Base-by-base conservation (phyloP, 2,329 filamentous ascomycete species). In the Myriosclerotinia curreyana region DNA sequence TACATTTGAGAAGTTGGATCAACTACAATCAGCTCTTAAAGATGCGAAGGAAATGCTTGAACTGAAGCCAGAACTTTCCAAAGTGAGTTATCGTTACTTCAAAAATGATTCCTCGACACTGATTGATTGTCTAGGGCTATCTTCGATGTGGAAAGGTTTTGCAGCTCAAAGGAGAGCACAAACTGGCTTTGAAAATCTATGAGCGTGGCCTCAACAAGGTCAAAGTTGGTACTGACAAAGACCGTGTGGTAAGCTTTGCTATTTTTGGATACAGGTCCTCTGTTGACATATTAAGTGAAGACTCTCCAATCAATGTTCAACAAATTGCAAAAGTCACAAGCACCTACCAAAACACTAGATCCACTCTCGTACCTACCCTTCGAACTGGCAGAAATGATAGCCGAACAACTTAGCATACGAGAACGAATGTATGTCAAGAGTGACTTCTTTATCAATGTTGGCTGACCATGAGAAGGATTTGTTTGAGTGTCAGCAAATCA, bases 31-130 rank as follows among this genome's bases (percentile, higher is more conserved):
- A 9, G 74, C 74, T 55, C 68, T 75, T 36, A 64, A 66, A 52
- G 74, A 76, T 70, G 70, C 72, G 3, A 74, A 71, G 48, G 46
- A 66, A 38, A 75, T 76, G 71, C 71, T 76, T 22, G 71, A 75
- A 42, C 51, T 69, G 48, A 71, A 71, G 61, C 72, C 72, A 52
- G 69, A 70, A 40, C 55, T 66, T 48, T 70, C 74, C 20, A 75
- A 74, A 65, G 74, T 72, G 55, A 62, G 7, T 34, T 17, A 5
- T 34, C 25, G 11, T 38, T 34, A 44, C 22, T 38, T 14, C 3
- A 4, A 40, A 14, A 8, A 6, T 17, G 51, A 31, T 28, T n/a
- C 14, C 9, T 34, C 44, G 6, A n/a, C 46, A 22, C 28, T 65
- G 31, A 63, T 38, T 14, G 31, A 51, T 36, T 25, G 14, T 31